Conservation (phyloP, 768 basidiomycete species). For the Agaricus subrufescens region DNA sequence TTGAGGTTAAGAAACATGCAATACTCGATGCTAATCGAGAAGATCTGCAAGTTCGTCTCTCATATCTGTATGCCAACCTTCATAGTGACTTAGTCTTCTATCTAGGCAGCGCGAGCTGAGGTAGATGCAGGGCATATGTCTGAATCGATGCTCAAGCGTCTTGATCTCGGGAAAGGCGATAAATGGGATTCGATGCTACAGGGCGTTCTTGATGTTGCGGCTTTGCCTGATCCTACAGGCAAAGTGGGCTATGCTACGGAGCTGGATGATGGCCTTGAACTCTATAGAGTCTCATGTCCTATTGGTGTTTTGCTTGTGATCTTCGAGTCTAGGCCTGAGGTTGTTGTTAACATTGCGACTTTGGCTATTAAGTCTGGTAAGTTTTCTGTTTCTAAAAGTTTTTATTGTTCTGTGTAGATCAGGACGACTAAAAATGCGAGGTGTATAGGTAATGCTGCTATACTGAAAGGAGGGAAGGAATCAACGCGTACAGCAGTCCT, state of each 20-base stretch:
- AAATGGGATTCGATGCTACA: constrained; percentile 96
- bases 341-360: constrained; percentile 95
- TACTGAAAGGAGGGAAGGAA: constrained; percentile 97
- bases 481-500: constrained; percentile 76
- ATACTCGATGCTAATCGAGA: constrained; percentile 78
- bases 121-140: constrained; percentile 86
- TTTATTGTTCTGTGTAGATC: neutral
- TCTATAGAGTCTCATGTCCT: constrained; percentile 93
- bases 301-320: constrained; percentile 96
- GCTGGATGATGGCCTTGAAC: constrained; percentile 80
- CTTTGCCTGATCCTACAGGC: constrained; percentile 83
- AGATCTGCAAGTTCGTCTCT: constrained; percentile 64
- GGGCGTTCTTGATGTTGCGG: constrained; percentile 83
- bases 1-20: constrained; percentile 57
- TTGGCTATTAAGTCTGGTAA: constrained; percentile 94
- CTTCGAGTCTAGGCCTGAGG: constrained; percentile 96
- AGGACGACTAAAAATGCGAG: too few species aligned
- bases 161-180: constrained; percentile 73
- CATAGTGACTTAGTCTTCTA: neutral
- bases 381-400: constrained; percentile 19
- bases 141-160: constrained; percentile 73
- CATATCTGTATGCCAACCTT: too few species aligned
- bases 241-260: constrained; percentile 84
- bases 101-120: constrained; percentile 69
- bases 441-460: constrained; percentile 87